Base-by-base conservation (phyloP, 495 filamentous ascomycete species). In the Penicilliopsis zonata region DNA sequence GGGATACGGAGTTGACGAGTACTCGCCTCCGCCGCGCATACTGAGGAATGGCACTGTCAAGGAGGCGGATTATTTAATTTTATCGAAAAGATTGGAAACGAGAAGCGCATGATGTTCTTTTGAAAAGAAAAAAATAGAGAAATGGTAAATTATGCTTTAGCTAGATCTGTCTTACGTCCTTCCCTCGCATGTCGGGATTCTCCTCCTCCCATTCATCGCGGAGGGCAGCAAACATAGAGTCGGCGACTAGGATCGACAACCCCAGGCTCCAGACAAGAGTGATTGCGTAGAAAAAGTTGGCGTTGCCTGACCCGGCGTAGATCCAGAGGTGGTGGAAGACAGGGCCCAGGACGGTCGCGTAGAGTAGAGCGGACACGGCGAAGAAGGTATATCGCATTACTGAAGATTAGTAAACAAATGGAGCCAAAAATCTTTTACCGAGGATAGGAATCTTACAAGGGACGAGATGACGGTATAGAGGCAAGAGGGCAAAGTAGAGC, bases 221-320 rank as follows among this genome's bases (percentile, higher is more conserved):
- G 26, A 96, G 60, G 5, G 86, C 82, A 0, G 87, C 85, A 57
- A 88, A 98, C 2, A 94, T 58, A 28, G 77, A 66, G 48, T 98
- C 90, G 6, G 77, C 82, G 0, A 95, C 69, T 18, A 95, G 49
- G 19, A 84, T 65, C 1, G 83, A 86, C 23, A 86, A 64, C 0
- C 85, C 90, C 3, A 98, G 58, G 46, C 84, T 90, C 90, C 90
- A 98, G 10, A 96, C 90, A 0, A 98, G 69, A 3, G 90, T 98
- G 49, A 98, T 96, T 45, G 90, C 90, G 47, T 98, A 98, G 61
- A 96, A 98, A 62, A 98, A 98, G 53, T 98, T 98, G 24, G 90
- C 90, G 47, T 98, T 98, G 18, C 92, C 90, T 20, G 83, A 92
- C 23, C 90, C 90, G 13, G 90, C 92, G 49, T 98, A 98, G 40